Evolutionary conservation across 495 filamentous ascomycete genomes (phyloP), one percentile per base, ranked within the genome.

Genomic region (Staphylotrichum tortipilum): DNA sequence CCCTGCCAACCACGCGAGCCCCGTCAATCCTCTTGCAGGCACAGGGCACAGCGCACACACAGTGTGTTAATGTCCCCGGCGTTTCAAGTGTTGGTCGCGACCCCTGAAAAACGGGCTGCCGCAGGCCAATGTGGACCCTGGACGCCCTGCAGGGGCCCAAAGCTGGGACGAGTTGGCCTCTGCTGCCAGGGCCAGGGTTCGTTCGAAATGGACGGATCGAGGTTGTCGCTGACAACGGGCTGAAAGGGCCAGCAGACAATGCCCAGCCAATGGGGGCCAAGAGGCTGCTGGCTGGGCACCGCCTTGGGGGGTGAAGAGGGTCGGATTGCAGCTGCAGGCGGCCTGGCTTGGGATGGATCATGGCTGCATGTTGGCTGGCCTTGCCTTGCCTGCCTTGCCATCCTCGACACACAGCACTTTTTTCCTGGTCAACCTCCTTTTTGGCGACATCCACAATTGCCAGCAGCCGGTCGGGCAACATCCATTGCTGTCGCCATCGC

Each of bases 201-300:
- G 45, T 24, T 40, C 38, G 12, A 4, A 1, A 19, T 15, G 21
- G 29, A 24, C 23, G n/a, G n/a, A n/a, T n/a, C n/a, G n/a, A 18
- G 37, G 50, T 35, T 40, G 43, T 42, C 38, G 17, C 44, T 44
- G 43, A 30, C 44, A 24, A 38, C n/a, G n/a, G n/a, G n/a, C n/a
- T n/a, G n/a, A n/a, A n/a, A n/a, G n/a, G n/a, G n/a, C n/a, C 49
- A 8, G 17, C 47, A 10, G 47, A 35, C 44, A 46, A 40, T 38
- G 46, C 35, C 34, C 24, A 24, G 45, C 53, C 53, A 55, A 55
- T 55, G 47, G 44, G 48, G n/a, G n/a, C n/a, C n/a, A 50, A 41
- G 30, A 35, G 41, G 42, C 3, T 23, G 18, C 43, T 26, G 37
- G 52, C 41, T 49, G 42, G 42, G 44, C 44, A 47, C 35, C n/a